Evolutionary conservation across 2,329 filamentous ascomycete genomes (phyloP), one percentile per base, ranked within the genome.

Genomic region (Fusarium marasasianum): DNA sequence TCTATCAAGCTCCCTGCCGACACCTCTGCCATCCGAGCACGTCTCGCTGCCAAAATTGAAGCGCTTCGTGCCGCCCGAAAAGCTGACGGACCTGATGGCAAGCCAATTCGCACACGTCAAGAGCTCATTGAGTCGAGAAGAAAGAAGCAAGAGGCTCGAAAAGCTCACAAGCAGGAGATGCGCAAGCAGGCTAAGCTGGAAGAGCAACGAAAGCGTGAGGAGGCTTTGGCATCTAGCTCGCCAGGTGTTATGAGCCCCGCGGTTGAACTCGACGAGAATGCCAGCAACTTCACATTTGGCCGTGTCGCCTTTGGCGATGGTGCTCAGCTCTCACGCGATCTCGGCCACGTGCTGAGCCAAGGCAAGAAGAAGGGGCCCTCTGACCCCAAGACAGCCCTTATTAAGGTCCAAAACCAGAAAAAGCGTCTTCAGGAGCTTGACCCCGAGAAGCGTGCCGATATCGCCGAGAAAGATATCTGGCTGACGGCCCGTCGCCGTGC

Each of bases 401-500:
- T 93, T 77, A 94, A 93, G 59, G 91, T 94, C 3, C 92, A 98
- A 83, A 93, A 94, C 79, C 96, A 98, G 83, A 93, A 95, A 84
- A 91, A 92, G 78, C 92, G 95, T 35, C 85, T 98, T 37, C 89
- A 91, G 50, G 89, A 86, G 35, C 89, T 98, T 79, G 93, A 96
- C 77, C 90, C 92, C 3, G 89, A 91, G 75, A 97, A 98, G 85
- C 92, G 93, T 63, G 91, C 91, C 71, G 94, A 97, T 68, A 92
- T 98, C 50, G 91, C 95, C 69, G 94, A 98, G 83, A 98, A 98
- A 86, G 96, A 99, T 79, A 87, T 92, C 66, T 99, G 96, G 96
- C 87, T 98, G 67, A 96, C 93, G 54, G 96, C 96, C 6, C 93
- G 96, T 83, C 94, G 94, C 83, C 91, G 93, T 31, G 94, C 93